Base-by-base conservation (phyloP, 495 filamentous ascomycete species). In the Penicillium crystallinum region DNA sequence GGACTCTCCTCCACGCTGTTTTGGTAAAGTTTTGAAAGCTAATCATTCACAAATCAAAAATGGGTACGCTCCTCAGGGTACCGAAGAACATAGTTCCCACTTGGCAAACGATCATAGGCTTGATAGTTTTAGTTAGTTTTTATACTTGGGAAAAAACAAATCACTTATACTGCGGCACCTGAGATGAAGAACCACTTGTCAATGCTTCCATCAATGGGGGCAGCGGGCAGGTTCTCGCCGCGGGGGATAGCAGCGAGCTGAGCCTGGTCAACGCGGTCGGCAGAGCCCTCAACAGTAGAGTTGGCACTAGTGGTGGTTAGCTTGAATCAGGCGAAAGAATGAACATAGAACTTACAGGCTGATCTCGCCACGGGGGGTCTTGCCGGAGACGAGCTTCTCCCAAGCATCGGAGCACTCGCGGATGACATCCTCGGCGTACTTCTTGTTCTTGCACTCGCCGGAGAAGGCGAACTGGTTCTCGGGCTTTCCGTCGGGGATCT, bases 101-200 rank as follows among this genome's bases (percentile, higher is more conserved):
- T 22, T 6, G 40, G 40, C 4, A 30, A 17, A 43, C 23, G 40
- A 29, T 54, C 46, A 48, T 43, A 49, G 23, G 55, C 52, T 65
- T 62, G 31, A 36, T 15, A 29, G 25, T 17, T 43, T 43, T 19
- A 10, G 40, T 43, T 43, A 43, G 40, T 43, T 43, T n/a, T 43
- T 43, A 43, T 43, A 42, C n/a, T 25, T 58, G 64, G 58, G 40
- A 47, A 17, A 46, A 48, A 37, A 42, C 7, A n/a, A n/a, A 34
- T 53, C 27, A 59, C 67, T 77, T 91, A 96, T 49, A 88, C 82
- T 61, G 93, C 89, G 70, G 93, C 93, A 69, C 93, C 93, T 69
- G 92, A 97, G 76, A 99, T 99, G 82, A 96, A 99, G 85, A 99
- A 99, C 93, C 95, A 99, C 82, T 99, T 99, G 83, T 99, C 93